These are phyloP conservation scores for Bipolaris bicolor DNA, from an alignment of 2,329 filamentous ascomycete species.

Conservation along the genomic window DNA sequence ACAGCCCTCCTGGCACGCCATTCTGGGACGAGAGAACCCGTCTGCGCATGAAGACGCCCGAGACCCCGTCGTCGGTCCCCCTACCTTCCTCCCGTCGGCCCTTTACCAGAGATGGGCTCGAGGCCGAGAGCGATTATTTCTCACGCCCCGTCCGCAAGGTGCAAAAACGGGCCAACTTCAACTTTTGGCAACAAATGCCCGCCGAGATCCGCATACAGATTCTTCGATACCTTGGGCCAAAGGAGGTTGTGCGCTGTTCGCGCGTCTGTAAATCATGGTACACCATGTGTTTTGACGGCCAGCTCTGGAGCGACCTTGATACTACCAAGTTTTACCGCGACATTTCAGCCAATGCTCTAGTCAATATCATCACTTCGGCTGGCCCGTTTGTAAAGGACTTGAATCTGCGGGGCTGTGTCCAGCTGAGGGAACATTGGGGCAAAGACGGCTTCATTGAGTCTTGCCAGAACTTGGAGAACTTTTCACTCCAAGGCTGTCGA, in stretches of 20 bases:
- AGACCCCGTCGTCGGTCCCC: conserved; percentile 61
- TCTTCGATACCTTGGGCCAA: conserved; percentile 76
- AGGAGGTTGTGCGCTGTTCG: conserved; percentile 80
- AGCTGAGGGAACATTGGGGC: conserved; percentile 81
- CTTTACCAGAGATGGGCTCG: conserved; percentile 50
- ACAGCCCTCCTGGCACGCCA: conserved; percentile 56
- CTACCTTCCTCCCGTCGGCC: conserved; percentile 69
- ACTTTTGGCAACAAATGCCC: conserved; percentile 83
- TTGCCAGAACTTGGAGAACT: conserved; percentile 85
- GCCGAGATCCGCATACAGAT: conserved; percentile 81
- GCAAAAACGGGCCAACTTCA: conserved; percentile 55
- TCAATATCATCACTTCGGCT: conserved; percentile 82
- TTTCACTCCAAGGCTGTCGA: conserved; percentile 86
- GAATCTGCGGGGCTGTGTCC: conserved; percentile 89
- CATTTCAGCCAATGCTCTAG: conserved; percentile 82
- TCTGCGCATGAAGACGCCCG: conserved; percentile 61
- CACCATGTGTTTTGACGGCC: conserved; percentile 88
- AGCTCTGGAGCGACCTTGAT: conserved; percentile 87
- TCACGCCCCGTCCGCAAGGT: conserved; percentile 48
- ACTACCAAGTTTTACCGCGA: conserved; percentile 83
- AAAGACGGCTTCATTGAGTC: conserved; percentile 78
- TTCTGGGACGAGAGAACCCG: conserved; percentile 61
- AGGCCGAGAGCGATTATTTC: conserved; percentile 56
- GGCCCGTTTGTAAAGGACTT: conserved; percentile 91
- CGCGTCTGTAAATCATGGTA: conserved; percentile 79